Base-by-base conservation (phyloP, 139 green algal species). In the Bryopsis sp. region DNA sequence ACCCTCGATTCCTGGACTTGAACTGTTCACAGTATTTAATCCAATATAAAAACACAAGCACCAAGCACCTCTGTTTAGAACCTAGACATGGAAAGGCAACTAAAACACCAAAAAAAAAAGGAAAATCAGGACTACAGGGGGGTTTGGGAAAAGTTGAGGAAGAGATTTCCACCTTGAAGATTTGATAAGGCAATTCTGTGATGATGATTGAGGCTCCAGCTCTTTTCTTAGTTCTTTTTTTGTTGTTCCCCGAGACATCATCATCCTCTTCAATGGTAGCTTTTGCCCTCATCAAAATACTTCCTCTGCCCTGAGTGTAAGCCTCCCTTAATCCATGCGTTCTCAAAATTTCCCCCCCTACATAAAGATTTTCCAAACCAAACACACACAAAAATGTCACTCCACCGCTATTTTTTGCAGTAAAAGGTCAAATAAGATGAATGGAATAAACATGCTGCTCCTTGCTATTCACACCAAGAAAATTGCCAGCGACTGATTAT, bases 131-230 rank as follows among this genome's bases (percentile, higher is more conserved):
- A n/a, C n/a, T n/a, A n/a, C n/a, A n/a, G 43, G 19, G 43, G 19
- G 43, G 19, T 19, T 26, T 50, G 43, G 11, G 43, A 19, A 50
- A 50, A 11, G 43, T 19, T 26, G 11, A 19, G 15, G 19, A 50
- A 26, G 43, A 50, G 43, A 50, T 50, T 22, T 8, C 3, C 60
- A 88, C 85, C 86, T 97, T 98, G 86, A 86, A 92, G 8, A 84
- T 86, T 72, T 96, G 85, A 72, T 95, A 97, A 0, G 92, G 92
- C 63, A 95, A 73, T 77, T 97, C 87, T 0, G 83, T 95, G 48
- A 97, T 88, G 2, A 97, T 85, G 2, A 98, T 79, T 47, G 32
- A 22, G 33, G 43, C 43, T 26, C 43, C 43, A 54, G 43, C 43
- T 26, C 43, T 19, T 26, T 67, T 46, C 33, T 48, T 67, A 19